Base-by-base conservation (phyloP, 805 yeast species). In the Grigorovia humatica region DNA sequence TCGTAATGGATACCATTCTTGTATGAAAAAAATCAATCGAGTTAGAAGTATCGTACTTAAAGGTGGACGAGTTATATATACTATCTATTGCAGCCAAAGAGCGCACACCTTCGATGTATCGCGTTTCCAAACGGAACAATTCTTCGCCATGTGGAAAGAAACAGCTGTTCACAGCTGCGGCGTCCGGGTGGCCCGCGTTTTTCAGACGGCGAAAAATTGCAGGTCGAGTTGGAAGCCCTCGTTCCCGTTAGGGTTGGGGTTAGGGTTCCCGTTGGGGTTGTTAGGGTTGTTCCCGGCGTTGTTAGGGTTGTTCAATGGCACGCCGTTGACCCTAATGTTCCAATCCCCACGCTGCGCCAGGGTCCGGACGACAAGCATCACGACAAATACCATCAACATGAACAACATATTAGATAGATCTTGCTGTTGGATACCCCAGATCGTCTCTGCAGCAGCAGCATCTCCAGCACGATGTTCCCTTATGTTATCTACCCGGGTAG, bases 1-100 rank as follows among this genome's bases (percentile, higher is more conserved):
- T 88, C 35, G 86, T 83, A 67, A 90, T 85, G 48, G 95, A 81
- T 49, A 88, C 95, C 96, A 65, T 62, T 23, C 27, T 18, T n/a
- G n/a, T n/a, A n/a, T n/a, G n/a, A n/a, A n/a, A n/a, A n/a, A n/a
- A n/a, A n/a, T n/a, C n/a, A n/a, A n/a, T n/a, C n/a, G n/a, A n/a
- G n/a, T n/a, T n/a, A n/a, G n/a, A 20, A 51, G 48, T 38, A 18
- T 18, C 18, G 20, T 18, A 11, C 4, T 7, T 42, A 9, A 8
- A 23, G 27, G 6, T 12, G 38, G 12, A 9, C 4, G 12, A 32
- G 15, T 32, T 2, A 32, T 12, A 12, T 32, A 32, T 13, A 32
- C 12, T 4, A 32, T 13, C 44, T 18, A 9, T 2, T 17, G 44
- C 13, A 6, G n/a, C 12, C 44, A 13, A 19, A 17, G 20, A 42